Base-by-base conservation (phyloP, 352 stramenopile genomes). In the Elongisporangium anandrum region DNA sequence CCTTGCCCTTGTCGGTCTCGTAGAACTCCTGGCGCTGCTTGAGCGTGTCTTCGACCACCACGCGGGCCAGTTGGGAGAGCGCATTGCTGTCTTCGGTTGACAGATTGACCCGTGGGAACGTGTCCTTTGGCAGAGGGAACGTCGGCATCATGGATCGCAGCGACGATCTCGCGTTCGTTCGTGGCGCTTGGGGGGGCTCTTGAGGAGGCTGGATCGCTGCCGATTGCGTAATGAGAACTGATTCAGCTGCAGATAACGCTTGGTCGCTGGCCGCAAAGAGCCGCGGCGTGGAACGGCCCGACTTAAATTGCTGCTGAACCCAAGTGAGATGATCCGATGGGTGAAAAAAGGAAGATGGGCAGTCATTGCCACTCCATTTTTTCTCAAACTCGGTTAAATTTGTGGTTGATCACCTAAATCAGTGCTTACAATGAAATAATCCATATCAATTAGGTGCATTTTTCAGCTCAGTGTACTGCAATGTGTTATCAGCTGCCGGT, bases 51-150 rank as follows among this genome's bases (percentile, higher is more conserved):
- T 69, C 61, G 20, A 90, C 65, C 38, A 88, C 75, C 3, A 66
- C 60, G 22, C 61, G 52, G 0, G 66, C 74, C 47, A 83, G 52
- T n/a, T 64, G 61, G 2, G 63, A 65, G 29, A 87, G 65, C 26
- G 70, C 68, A 22, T 69, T 56, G 22, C 73, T 59, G 57, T 85
- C 80, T 24, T 77, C 61, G 7, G 41, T 57, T 23, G 73, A 64
- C 57, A 90, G 60, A 16, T 60, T 54, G 19, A 89, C 57, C 41
- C 73, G 68, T 29, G 73, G 68, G 55, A 89, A 83, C 52, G 68
- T 72, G 41, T 64, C 50, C 34, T 50, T 57, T 16, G 68, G 62
- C 39, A 80, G 59, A 17, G 68, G 69, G 64, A 68, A 77, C 21
- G 26, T n/a, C 56, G 34, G 34, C 34, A 45, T 45, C 34, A 45